A percentile compares a stretch with the other conserved stretches of the same genome.
phyloP scores from a whole-genome alignment of 2,329 filamentous ascomycete species.

The Aureobasidium vineae region DNA sequence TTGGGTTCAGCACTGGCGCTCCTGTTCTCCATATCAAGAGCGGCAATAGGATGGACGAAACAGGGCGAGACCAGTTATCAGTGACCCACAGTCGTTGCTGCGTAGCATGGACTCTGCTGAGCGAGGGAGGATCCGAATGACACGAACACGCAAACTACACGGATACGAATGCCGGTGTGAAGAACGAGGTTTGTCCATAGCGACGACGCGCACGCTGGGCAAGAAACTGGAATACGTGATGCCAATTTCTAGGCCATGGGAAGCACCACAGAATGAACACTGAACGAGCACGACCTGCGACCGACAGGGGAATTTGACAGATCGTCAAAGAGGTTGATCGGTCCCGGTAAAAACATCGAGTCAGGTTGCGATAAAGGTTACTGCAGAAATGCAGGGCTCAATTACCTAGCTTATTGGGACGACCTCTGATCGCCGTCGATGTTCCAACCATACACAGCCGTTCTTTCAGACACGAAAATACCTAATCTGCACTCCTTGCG shows the following conservation, averaged over 20 bases:
- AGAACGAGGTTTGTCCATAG: neutral
- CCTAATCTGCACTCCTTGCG: constrained; percentile 5
- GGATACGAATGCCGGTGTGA: constrained; percentile 1
- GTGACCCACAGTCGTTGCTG: constrained; percentile 21
- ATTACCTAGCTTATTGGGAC: constrained; percentile 16
- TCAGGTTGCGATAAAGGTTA: constrained; percentile 14
- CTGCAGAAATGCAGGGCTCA: constrained; percentile 12
- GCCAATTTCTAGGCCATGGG: neutral
- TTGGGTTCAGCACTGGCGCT: constrained; percentile 8
- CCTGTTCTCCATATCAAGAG: constrained; percentile 20
- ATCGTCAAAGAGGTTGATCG: constrained; percentile 7
- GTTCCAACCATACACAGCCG: constrained; percentile 5
- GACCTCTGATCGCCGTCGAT: constrained; percentile 5
- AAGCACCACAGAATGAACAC: neutral
- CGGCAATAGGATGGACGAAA: constrained; percentile 2
- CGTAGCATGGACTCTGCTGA: constrained; percentile 10
- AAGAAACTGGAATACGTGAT: neutral
- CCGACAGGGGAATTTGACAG: neutral
- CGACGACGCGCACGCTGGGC: neutral
- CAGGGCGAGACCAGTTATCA: constrained; percentile 6
- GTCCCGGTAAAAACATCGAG: constrained; percentile 12
- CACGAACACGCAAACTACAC: neutral
- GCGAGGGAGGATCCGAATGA: constrained; percentile 8
- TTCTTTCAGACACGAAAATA: constrained; percentile 7
- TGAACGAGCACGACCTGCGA: constrained; percentile 12